Evolutionary conservation across 75 land plant species (phyloP).

Genomic region (Pinus albicaulis): DNA sequence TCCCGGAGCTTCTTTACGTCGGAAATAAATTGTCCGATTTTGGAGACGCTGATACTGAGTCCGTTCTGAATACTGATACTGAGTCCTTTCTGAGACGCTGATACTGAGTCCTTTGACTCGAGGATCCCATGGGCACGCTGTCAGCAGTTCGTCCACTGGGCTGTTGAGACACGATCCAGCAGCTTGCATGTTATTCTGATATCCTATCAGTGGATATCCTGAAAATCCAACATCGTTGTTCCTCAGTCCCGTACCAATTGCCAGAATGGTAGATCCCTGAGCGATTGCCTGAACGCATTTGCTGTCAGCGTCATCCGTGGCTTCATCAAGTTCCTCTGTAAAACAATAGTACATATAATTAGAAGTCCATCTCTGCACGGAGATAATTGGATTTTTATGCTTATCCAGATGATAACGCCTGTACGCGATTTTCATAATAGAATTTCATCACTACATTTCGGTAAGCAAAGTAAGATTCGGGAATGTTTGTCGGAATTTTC

Average conservation of each 20-base stretch:
- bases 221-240: conserved; percentile 46
- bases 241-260: conserved; percentile 38
- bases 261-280: background rate
- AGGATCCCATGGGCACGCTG: conserved; percentile 65
- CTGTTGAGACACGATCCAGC: conserved; percentile 54
- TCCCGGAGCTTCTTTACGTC: conserved; percentile 58
- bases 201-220: conserved; percentile 69
- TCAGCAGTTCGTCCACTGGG: background rate
- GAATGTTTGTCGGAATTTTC: too few relatives aligned
- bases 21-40: conserved; percentile 43
- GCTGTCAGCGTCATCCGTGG: background rate
- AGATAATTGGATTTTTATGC: too few relatives aligned
- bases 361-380: background rate
- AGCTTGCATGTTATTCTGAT: conserved; percentile 57
- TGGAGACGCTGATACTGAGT: conserved; percentile 34
- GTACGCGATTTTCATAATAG: too few relatives aligned
- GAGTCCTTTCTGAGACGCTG: conserved; percentile 35
- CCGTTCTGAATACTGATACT: conserved; percentile 51
- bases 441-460: too few relatives aligned
- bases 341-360: background rate
- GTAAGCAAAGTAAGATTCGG: too few relatives aligned
- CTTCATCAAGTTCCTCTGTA: background rate
- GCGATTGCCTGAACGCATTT: background rate
- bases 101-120: conserved; percentile 56
- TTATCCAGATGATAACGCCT: too few relatives aligned